These are phyloP conservation scores for Bryopsis sp. DNA, from an alignment of 139 green algal species.

Conservation along the genomic window DNA sequence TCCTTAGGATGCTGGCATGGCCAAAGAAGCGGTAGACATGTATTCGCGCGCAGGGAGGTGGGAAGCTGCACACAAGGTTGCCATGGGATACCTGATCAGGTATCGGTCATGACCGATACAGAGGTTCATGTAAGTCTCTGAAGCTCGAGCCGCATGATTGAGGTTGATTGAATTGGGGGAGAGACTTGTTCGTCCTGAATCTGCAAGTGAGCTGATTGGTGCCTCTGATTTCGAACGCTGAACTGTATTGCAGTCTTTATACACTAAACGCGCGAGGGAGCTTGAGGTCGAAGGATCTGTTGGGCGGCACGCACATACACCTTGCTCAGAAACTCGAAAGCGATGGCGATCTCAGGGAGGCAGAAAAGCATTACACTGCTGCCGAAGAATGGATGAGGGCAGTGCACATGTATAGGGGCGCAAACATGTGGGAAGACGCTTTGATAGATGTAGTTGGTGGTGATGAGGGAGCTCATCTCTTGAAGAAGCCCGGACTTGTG, in stretches of 20 bases:
- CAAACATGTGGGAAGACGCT: constrained; percentile 57
- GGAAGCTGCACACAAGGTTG: constrained; percentile 68
- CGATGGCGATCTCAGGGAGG: constrained; percentile 51
- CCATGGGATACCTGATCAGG: constrained; percentile 56
- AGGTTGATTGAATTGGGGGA: too few species aligned
- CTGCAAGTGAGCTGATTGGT: too few species aligned
- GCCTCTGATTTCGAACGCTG: too few species aligned
- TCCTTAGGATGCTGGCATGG: constrained; percentile 36
- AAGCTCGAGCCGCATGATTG: too few species aligned
- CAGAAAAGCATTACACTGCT: constrained; percentile 70
- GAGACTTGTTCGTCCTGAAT: too few species aligned
- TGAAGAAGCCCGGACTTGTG: constrained; percentile 49
- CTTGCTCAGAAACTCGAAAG: constrained; percentile 50
- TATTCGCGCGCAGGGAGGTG: constrained; percentile 57
- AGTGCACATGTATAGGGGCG: constrained; percentile 66
- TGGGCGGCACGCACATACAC: constrained; percentile 36
- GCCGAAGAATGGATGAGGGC: constrained; percentile 71
- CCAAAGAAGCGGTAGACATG: constrained; percentile 63
- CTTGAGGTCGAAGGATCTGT: constrained; percentile 49
- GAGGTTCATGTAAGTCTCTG: constrained; percentile 42
- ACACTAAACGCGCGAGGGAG: constrained; percentile 41
- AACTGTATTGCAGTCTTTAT: too few species aligned
- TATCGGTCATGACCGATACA: constrained; percentile 47
- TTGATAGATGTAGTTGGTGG: constrained; percentile 65
- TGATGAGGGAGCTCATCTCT: constrained; percentile 53